Base-by-base conservation (phyloP, 805 yeast species). In the Lipomyces orientalis region DNA sequence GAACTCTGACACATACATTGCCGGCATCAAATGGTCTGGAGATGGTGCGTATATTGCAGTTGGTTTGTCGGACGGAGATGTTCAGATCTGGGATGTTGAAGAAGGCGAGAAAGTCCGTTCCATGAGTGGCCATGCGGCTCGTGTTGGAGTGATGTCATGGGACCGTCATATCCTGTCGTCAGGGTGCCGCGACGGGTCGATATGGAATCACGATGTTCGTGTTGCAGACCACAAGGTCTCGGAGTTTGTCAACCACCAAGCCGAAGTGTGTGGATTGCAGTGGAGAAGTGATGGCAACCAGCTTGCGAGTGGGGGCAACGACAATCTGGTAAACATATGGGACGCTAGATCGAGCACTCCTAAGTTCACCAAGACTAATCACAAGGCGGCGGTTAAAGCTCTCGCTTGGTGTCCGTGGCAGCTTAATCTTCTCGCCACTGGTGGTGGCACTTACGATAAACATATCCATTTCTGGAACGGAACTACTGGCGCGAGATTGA, bases 401-500 rank as follows among this genome's bases (percentile, higher is more conserved):
- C 78, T 95, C 60, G 88, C 94, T 8, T 94, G 98, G 97, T 90
- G 97, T 76, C 98, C 98, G 1, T 89, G 89, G 77, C 94, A 91
- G 73, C 81, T 81, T 37, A 89, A 90, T 68, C 79, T 93, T 63
- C 82, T 94, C 62, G 98, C 98, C n/a, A 90, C 97, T 2, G 99
- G 98, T 6, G 99, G 99, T 62, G 99, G 99, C 16, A 89, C 97
- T 12, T 85, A 90, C 39, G 98, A 95, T 79, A 89, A 88, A 76
- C 86, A 88, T 58, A 90, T 94, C 67, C 94, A 94, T 79, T 91
- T 95, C 79, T 95, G 98, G 98, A 95, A 95, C 79, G 87, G 97
- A 2, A 86, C 91, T 22, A 91, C 96, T 0, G 99, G 98, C 1
- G 87, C 93, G 1, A 82, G 97, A 68, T 87, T 91, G 46, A 91